Base-by-base conservation (phyloP, 495 filamentous ascomycete genomes). In the Letharia lupina region DNA sequence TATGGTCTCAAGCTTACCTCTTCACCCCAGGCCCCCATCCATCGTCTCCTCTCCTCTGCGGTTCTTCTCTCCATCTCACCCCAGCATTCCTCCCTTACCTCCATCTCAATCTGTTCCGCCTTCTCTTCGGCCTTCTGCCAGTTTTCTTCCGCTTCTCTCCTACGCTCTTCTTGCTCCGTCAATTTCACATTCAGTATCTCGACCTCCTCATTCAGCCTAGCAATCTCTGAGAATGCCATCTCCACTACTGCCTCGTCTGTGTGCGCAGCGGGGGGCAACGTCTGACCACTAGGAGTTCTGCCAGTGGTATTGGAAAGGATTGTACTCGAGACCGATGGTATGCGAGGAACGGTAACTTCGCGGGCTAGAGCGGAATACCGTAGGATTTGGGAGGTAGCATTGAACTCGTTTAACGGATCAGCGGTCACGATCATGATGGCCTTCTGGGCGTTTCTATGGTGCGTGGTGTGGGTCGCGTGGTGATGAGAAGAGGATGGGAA, bases 391-490 rank as follows among this genome's bases (percentile, higher is more conserved):
- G 90, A 91, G 0, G 95, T 98, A 28, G 94, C 91, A 70, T 98
- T 97, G 79, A 91, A 96, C 74, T 98, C 94, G 16, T 95, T 94
- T 20, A 89, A 71, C 0, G 94, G 93, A 72, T 98, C 94, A 0
- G 95, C 94, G 2, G 94, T 96, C 28, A 98, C 95, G 54, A 98
- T 89, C 94, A 98, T 98, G 71, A 93, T 84, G 0, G 89, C 90
- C 73, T 91, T 94, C 74, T 96, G 93, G 0, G 91, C 87, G 61
- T 82, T 78, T n/a, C 80, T 79, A 37, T 80, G 65, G 39, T 69
- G 70, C 66, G 62, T 50, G 60, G 50, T 64, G 31, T 83, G 82
- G 18, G 75, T 73, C n/a, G 81, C 62, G 23, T 75, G 74, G 50
- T 77, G 78, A 65, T 75, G 76, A n/a, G 82, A 81, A 1, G 85